A percentile compares a stretch with the other conserved stretches of the same genome.
Conservation (phyloP, 2,329 filamentous ascomycete species). For the Curvularia sp. region DNA sequence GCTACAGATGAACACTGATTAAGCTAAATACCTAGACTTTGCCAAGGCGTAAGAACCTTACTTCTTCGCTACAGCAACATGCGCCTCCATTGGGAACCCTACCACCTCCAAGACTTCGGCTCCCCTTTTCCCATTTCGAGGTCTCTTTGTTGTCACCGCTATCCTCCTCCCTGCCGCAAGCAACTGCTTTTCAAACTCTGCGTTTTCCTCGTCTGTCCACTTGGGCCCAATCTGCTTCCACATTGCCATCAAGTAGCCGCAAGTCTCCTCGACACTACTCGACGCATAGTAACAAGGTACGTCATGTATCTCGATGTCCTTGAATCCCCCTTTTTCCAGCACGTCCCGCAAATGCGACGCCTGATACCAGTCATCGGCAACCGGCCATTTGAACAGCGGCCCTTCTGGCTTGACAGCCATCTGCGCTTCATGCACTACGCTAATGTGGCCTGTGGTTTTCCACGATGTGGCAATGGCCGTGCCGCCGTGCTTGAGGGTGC, state of each 20-base stretch:
- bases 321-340: slow-evolving; percentile 17
- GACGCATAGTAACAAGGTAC: slow-evolving; percentile 17
- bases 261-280: slow-evolving; percentile 11
- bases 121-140: slow-evolving; percentile 8
- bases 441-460: slow-evolving; percentile 18
- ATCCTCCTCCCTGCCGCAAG: slow-evolving; percentile 1
- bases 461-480: slow-evolving; percentile 42
- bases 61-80: slow-evolving; percentile 20
- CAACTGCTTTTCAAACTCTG: slow-evolving; percentile 11
- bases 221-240: slow-evolving; percentile 10
- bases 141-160: slow-evolving; percentile 2
- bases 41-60: not conserved
- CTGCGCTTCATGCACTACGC: slow-evolving; percentile 16
- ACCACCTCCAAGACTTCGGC: slow-evolving; percentile 12
- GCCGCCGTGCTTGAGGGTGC: slow-evolving; percentile 49
- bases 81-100: slow-evolving; percentile 15
- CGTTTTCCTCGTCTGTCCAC: slow-evolving; percentile 16
- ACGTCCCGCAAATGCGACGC: slow-evolving; percentile 12
- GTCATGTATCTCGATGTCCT: slow-evolving; percentile 12
- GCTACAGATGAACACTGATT: not conserved
- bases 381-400: slow-evolving; percentile 19
- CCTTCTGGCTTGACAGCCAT: slow-evolving; percentile 8
- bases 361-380: slow-evolving; percentile 22
- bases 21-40: not conserved
- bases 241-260: slow-evolving; percentile 11